A percentile compares a stretch with the other conserved stretches of the same genome.
phyloP scores from a whole-genome alignment of 352 stramenopile species.

The Albugo candida region DNA sequence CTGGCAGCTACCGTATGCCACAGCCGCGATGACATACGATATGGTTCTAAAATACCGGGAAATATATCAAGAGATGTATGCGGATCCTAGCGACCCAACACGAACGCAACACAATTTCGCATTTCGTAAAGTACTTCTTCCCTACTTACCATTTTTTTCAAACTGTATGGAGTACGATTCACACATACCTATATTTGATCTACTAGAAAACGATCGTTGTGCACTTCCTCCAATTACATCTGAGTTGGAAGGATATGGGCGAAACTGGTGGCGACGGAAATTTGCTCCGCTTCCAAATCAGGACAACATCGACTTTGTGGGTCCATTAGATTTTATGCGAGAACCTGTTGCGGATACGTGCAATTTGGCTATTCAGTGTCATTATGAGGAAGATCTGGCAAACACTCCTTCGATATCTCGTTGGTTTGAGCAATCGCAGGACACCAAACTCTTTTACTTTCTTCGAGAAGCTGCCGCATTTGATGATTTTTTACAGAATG shows the following conservation, averaged over 20 bases:
- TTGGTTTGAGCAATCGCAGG: constrained; percentile 89
- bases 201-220: constrained; percentile 86
- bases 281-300: constrained; percentile 83
- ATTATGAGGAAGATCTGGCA: constrained; percentile 86
- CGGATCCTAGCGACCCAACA: constrained; percentile 22
- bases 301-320: constrained; percentile 85
- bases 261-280: constrained; percentile 43
- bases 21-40: constrained; percentile 55
- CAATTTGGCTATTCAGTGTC: constrained; percentile 71
- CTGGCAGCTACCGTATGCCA: constrained; percentile 53
- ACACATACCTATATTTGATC: constrained; percentile 83
- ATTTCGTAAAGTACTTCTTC: constrained; percentile 72
- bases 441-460: constrained; percentile 82
- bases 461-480: constrained; percentile 83
- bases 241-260: constrained; percentile 33
- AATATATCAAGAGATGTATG: constrained; percentile 85
- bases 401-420: constrained; percentile 79
- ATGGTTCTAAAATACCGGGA: constrained; percentile 89
- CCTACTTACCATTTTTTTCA: constrained; percentile 93
- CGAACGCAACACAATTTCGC: constrained; percentile 38
- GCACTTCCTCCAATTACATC: constrained; percentile 66
- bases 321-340: constrained; percentile 67
- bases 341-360: constrained; percentile 87
- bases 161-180: constrained; percentile 94
- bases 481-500: constrained; percentile 68